Conservation (phyloP, 306 rosid species). For the Erythrophleum fordii region DNA sequence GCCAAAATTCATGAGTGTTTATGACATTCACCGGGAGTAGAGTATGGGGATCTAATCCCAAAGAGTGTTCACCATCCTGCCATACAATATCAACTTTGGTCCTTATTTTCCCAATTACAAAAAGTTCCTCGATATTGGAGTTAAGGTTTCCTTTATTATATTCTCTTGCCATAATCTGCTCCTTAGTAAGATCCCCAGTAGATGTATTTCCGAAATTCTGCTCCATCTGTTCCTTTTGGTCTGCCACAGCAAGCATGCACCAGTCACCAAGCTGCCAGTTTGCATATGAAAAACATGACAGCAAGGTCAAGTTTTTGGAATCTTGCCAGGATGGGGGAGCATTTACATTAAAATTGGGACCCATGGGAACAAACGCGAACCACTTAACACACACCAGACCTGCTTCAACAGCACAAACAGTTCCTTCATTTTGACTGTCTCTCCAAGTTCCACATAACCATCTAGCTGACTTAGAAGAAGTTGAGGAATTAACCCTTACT, state of each 20-base stretch:
- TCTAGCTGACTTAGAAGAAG: constrained; percentile 65
- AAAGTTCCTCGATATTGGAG: constrained; percentile 58
- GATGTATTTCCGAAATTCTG: constrained; percentile 47
- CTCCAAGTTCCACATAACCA: constrained; percentile 90
- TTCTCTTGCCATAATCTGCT: constrained; percentile 52
- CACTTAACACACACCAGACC: constrained; percentile 80
- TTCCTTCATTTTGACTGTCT: constrained; percentile 74
- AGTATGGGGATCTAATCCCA: constrained; percentile 67
- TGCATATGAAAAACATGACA: constrained; percentile 82
- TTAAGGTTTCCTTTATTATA: constrained; percentile 43
- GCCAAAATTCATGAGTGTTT: constrained; percentile 89
- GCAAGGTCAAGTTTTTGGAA: constrained; percentile 65
- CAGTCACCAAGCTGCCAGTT: constrained; percentile 98
- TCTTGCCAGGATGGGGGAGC: constrained; percentile 72
- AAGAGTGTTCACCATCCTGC: constrained; percentile 79
- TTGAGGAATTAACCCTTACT: constrained; percentile 68
- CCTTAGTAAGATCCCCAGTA: constrained; percentile 36
- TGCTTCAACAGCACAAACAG: constrained; percentile 78
- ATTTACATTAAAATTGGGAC: constrained; percentile 47
- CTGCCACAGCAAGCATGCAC: constrained; percentile 70
- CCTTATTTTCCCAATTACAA: constrained; percentile 74
- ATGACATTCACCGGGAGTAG: constrained; percentile 70
- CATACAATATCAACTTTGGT: constrained; percentile 79
- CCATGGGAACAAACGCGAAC: constrained; percentile 65
- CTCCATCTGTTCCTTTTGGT: constrained; percentile 40